phyloP scores from a whole-genome alignment of 1,284 basidiomycete genomes.

The Sanghuangporus sanghuang region DNA sequence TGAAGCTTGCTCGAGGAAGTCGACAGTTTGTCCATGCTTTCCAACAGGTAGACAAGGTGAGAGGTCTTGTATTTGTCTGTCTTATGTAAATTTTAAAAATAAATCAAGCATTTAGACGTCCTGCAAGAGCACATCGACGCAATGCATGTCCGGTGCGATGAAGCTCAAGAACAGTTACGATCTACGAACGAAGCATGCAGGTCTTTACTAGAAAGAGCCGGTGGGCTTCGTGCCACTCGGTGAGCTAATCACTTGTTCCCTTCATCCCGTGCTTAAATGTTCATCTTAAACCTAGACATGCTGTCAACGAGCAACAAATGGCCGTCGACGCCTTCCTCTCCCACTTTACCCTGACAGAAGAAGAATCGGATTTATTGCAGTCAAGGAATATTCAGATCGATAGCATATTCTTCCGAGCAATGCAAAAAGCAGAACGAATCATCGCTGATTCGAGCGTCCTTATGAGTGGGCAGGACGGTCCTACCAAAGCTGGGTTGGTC shows the following conservation, averaged over 20 bases:
- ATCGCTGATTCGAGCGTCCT: conserved; percentile 81
- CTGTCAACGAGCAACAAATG: conserved; percentile 62
- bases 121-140: conserved; percentile 70
- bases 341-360: conserved; percentile 77
- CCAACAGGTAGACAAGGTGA: conserved; percentile 80
- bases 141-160: conserved; percentile 80
- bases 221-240: conserved; percentile 79
- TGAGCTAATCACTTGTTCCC: conserved; percentile 29
- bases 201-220: conserved; percentile 82
- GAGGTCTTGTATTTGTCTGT: conserved; percentile 23
- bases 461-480: conserved; percentile 81
- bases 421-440: conserved; percentile 84
- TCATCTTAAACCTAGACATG: conserved; percentile 42
- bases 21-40: conserved; percentile 79
- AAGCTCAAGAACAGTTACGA: conserved; percentile 74
- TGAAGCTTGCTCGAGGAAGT: conserved; percentile 74
- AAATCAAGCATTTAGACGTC: conserved; percentile 67
- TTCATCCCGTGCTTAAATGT: background rate
- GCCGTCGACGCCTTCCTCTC: conserved; percentile 78
- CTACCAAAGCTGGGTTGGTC: conserved; percentile 76
- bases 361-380: conserved; percentile 69
- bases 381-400: conserved; percentile 78
- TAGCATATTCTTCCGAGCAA: conserved; percentile 71
- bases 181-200: conserved; percentile 77
- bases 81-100: conserved; percentile 12